These are phyloP conservation scores for Trichoderma hamatum DNA, from an alignment of 2,329 filamentous ascomycete species.

Conservation along the genomic window DNA sequence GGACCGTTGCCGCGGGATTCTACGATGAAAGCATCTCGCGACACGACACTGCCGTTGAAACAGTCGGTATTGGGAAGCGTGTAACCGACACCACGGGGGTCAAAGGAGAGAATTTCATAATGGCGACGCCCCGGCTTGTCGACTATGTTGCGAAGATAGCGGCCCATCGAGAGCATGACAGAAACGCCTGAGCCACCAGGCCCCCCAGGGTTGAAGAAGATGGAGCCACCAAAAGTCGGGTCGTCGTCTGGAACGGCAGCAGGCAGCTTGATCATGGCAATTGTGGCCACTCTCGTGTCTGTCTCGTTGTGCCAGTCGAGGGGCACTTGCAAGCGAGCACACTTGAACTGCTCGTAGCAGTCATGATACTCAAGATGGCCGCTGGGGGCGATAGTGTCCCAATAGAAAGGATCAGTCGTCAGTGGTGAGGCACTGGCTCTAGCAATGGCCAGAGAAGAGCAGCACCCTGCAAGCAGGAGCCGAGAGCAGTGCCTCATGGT, in stretches of 20 bases:
- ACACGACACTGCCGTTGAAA: slow-evolving; percentile 38
- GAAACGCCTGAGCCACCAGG: slow-evolving; percentile 47
- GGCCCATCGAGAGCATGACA: slow-evolving; percentile 35
- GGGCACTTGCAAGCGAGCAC: slow-evolving; percentile 48
- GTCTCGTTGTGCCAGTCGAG: slow-evolving; percentile 46
- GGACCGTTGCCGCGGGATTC: slow-evolving; percentile 40
- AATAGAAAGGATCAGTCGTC: slow-evolving; percentile 38
- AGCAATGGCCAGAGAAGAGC: slow-evolving; percentile 54
- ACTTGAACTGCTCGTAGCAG: slow-evolving; percentile 46
- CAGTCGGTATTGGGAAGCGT: slow-evolving; percentile 46
- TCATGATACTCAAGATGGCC: slow-evolving; percentile 43
- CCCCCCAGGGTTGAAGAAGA: slow-evolving; percentile 51
- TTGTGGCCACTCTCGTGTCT: slow-evolving; percentile 38
- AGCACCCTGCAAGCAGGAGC: slow-evolving; percentile 38
- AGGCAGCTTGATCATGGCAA: slow-evolving; percentile 48
- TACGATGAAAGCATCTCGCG: slow-evolving; percentile 37
- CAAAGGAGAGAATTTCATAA: slow-evolving; percentile 49
- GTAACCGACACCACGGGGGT: slow-evolving; percentile 47
- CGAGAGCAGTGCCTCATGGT: slow-evolving; percentile 24
- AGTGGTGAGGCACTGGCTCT: neutral
- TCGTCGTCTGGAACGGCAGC: slow-evolving; percentile 44
- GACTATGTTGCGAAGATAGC: slow-evolving; percentile 35
- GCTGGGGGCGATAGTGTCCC: slow-evolving; percentile 42
- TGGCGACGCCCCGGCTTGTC: slow-evolving; percentile 38
- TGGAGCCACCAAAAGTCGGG: slow-evolving; percentile 46